Percentiles rank a stretch among this genome's conserved stretches.
phyloP scores from a whole-genome alignment of 345 rosid genomes.

The Salix caprea region DNA sequence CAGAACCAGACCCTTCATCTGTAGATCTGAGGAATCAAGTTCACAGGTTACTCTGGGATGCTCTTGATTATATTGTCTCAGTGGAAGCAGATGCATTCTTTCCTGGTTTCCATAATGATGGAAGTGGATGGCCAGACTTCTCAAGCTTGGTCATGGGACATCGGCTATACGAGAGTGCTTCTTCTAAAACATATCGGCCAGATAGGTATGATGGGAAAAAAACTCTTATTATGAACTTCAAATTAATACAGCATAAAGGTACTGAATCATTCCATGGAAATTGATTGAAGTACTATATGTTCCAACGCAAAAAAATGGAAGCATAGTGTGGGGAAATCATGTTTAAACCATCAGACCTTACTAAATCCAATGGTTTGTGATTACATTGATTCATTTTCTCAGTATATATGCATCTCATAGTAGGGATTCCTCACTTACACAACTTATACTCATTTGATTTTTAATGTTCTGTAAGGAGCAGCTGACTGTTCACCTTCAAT shows the following conservation, averaged over 20 bases:
- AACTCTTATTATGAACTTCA: neutral
- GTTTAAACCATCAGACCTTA: no score
- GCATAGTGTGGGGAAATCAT: neutral
- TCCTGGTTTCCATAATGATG: slow-evolving; percentile 85
- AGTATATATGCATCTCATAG: no score
- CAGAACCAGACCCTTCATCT: slow-evolving; percentile 79
- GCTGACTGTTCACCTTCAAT: no score
- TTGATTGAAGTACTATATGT: neutral
- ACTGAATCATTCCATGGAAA: neutral
- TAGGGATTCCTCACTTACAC: no score
- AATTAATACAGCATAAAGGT: neutral
- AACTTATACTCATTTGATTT: no score
- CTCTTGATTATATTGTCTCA: slow-evolving; percentile 86
- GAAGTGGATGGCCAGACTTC: slow-evolving; percentile 87
- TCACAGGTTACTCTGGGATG: slow-evolving; percentile 89
- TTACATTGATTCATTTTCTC: no score
- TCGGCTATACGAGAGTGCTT: slow-evolving; percentile 80
- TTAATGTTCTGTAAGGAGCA: no score
- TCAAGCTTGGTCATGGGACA: slow-evolving; percentile 98
- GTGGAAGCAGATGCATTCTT: slow-evolving; percentile 90
- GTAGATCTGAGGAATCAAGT: slow-evolving; percentile 79
- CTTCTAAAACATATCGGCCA: slow-evolving; percentile 80
- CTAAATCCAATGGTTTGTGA: no score
- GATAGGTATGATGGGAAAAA: slow-evolving; percentile 55
- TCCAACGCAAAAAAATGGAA: neutral